Evolutionary conservation across 495 filamentous ascomycete genomes (phyloP).

Genomic region (Staphylotrichum tortipilum): DNA sequence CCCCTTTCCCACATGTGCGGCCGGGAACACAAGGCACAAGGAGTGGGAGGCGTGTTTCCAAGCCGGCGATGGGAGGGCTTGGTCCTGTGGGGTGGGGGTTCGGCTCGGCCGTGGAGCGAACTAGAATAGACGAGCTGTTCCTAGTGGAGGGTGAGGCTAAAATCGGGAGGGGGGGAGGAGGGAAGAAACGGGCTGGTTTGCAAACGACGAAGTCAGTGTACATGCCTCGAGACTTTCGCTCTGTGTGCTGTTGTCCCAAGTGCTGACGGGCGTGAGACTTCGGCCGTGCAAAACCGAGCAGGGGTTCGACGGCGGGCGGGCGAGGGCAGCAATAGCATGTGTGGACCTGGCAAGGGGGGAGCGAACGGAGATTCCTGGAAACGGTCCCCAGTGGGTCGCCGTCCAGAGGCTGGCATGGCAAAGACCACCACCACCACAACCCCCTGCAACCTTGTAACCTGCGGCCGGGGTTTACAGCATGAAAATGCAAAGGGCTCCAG

Average conservation of each 20-base stretch:
- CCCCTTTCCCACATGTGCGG: neutral
- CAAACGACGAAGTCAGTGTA: neutral
- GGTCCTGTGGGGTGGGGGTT: constrained; percentile 1
- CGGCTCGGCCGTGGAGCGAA: too few relatives aligned
- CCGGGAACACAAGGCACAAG: neutral
- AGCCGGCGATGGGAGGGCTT: neutral
- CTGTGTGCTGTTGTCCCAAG: too few relatives aligned
- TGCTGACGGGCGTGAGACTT: too few relatives aligned
- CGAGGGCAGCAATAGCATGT: neutral
- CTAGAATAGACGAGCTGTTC: too few relatives aligned
- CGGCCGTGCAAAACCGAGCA: too few relatives aligned
- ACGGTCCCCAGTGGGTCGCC: constrained; percentile 4
- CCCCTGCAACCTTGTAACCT: neutral
- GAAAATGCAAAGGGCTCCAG: neutral
- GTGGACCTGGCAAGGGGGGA: constrained; percentile 1
- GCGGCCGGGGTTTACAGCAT: neutral
- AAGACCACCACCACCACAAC: too few relatives aligned
- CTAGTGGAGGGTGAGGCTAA: too few relatives aligned
- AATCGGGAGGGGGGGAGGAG: too few relatives aligned
- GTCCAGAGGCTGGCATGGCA: neutral
- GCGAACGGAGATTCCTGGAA: constrained; percentile 8
- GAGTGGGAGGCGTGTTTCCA: neutral
- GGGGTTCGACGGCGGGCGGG: too few relatives aligned
- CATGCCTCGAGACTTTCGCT: too few relatives aligned
- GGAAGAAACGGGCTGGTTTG: neutral